These are phyloP conservation scores for Verticillium tricorpus DNA, from an alignment of 2,329 filamentous ascomycete species.

Conservation along the genomic window DNA sequence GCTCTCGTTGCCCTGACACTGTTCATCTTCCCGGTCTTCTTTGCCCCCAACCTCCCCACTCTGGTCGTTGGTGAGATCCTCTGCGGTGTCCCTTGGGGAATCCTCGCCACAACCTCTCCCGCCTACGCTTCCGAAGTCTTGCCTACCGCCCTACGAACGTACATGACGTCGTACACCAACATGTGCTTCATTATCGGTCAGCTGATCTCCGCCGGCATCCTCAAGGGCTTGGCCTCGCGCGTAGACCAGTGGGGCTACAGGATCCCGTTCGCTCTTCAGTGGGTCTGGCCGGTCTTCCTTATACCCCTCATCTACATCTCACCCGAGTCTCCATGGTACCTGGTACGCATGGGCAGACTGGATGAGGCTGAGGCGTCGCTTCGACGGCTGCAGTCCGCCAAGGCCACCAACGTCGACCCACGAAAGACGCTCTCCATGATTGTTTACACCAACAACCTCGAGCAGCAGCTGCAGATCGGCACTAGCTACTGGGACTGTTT, in stretches of 20 bases:
- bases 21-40: slow-evolving; percentile 59
- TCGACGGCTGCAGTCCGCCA: slow-evolving; percentile 37
- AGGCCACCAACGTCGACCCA: slow-evolving; percentile 32
- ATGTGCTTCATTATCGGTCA: slow-evolving; percentile 60
- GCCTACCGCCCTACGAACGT: slow-evolving; percentile 51
- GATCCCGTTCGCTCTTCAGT: slow-evolving; percentile 44
- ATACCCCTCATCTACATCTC: slow-evolving; percentile 40
- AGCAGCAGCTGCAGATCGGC: slow-evolving; percentile 43
- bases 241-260: slow-evolving; percentile 44
- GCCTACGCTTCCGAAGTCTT: slow-evolving; percentile 60
- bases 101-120: slow-evolving; percentile 54
- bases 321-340: slow-evolving; percentile 47
- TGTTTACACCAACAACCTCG: slow-evolving; percentile 52
- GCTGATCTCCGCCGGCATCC: slow-evolving; percentile 46
- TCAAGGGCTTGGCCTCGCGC: slow-evolving; percentile 34
- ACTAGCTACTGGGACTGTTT: slow-evolving; percentile 48
- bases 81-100: slow-evolving; percentile 56
- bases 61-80: slow-evolving; percentile 59
- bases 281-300: slow-evolving; percentile 44
- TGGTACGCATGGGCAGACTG: slow-evolving; percentile 35
- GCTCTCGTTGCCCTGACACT: slow-evolving; percentile 40
- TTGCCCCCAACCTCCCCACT: slow-evolving; percentile 48
- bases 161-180: slow-evolving; percentile 56
- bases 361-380: slow-evolving; percentile 36
- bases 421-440: slow-evolving; percentile 50